A percentile compares a stretch with the other conserved stretches of the same genome.
Evolutionary conservation across 2,329 filamentous ascomycete species (phyloP).

Genomic region (Colletotrichum sp.): DNA sequence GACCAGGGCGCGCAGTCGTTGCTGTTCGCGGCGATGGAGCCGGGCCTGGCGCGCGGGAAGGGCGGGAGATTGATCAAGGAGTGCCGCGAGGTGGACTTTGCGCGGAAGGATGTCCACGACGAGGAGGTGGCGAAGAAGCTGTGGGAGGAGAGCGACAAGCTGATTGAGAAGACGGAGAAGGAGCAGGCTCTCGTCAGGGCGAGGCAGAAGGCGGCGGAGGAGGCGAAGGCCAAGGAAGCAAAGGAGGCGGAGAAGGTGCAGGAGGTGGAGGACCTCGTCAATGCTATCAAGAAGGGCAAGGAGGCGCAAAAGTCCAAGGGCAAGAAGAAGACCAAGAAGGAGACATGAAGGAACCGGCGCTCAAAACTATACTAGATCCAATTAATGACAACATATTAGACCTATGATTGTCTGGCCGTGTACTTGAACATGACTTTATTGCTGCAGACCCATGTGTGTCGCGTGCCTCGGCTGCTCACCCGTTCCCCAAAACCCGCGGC

Average conservation of each 20-base stretch:
- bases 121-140: constrained; percentile 82
- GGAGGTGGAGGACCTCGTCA: constrained; percentile 43
- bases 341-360: background rate
- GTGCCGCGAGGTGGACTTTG: constrained; percentile 77
- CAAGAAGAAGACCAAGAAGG: constrained; percentile 36
- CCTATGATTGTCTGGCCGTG: background rate
- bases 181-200: constrained; percentile 68
- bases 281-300: constrained; percentile 45
- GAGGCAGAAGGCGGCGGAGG: constrained; percentile 38
- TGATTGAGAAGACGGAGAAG: constrained; percentile 84
- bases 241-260: constrained; percentile 33
- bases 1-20: constrained; percentile 86
- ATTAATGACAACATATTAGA: background rate
- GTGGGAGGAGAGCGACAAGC: constrained; percentile 87
- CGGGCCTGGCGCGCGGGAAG: constrained; percentile 59
- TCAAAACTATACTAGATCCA: background rate
- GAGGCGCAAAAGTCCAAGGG: constrained; percentile 25
- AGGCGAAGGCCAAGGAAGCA: constrained; percentile 37
- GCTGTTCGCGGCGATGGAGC: constrained; percentile 85
- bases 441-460: background rate
- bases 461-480: background rate
- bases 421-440: background rate
- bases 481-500: background rate
- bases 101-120: constrained; percentile 76
- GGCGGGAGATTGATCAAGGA: constrained; percentile 87